A percentile compares a stretch with the other conserved stretches of the same genome.
Conservation (phyloP, 73 alveolate genomes). For the Paramecium primaurelia region DNA sequence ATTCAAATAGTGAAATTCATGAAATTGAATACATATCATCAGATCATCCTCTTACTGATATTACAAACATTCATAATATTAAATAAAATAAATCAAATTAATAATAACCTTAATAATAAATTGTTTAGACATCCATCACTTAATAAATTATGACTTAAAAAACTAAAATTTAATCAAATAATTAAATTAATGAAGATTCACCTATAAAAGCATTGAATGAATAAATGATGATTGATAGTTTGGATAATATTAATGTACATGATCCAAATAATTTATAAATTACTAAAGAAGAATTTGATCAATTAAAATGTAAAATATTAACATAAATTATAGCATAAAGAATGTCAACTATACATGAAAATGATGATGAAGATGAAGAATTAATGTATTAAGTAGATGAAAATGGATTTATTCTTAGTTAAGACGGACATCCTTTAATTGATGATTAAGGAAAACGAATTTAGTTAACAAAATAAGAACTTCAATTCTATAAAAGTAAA, state of each 20-base stretch:
- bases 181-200: background rate
- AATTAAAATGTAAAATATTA: background rate
- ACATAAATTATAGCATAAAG: background rate
- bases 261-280: slow-evolving; percentile 7
- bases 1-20: background rate
- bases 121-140: background rate
- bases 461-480: background rate
- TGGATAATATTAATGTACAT: background rate
- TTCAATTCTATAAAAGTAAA: background rate
- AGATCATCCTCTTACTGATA: background rate
- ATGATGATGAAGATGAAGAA: slow-evolving; percentile 34
- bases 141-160: background rate
- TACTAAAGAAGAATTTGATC: slow-evolving; percentile 33
- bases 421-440: slow-evolving; percentile 24
- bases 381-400: slow-evolving; percentile 19
- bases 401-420: background rate
- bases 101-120: background rate
- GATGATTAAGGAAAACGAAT: background rate
- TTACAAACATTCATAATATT: background rate
- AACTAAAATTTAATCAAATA: background rate
- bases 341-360: slow-evolving; percentile 30
- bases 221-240: slow-evolving; percentile 10
- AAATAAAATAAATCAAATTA: background rate
- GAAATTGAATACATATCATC: background rate
- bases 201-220: slow-evolving; percentile 34